Evolutionary conservation across 768 basidiomycete genomes (phyloP).

Genomic region (Suillus plorans): DNA sequence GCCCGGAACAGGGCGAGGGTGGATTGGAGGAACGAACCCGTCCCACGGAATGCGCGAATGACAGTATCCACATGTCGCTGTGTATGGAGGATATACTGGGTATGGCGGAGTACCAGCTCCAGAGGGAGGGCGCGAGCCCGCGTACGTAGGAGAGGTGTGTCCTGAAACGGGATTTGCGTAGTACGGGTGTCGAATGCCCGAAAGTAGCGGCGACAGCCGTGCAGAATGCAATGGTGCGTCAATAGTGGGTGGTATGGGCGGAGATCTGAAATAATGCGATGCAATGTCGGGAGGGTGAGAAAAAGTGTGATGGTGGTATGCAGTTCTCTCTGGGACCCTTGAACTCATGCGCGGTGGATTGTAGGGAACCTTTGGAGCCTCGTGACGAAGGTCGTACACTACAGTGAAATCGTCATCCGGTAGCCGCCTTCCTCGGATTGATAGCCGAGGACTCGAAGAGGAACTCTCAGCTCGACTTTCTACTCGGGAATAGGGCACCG

Average conservation of each 20-base stretch:
- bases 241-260: conserved; percentile 6
- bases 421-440: conserved; percentile 40
- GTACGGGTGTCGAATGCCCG: conserved; percentile 23
- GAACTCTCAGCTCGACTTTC: conserved; percentile 47
- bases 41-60: conserved; percentile 43
- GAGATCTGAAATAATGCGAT: neutral
- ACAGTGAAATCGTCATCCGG: conserved; percentile 37
- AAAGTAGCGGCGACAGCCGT: conserved; percentile 18
- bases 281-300: conserved; percentile 4
- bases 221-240: conserved; percentile 19
- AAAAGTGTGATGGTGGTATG: conserved; percentile 1
- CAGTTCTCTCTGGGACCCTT: neutral
- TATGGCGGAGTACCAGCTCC: conserved; percentile 36
- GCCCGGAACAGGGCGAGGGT: neutral
- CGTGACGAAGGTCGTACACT: conserved; percentile 17
- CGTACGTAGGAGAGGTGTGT: conserved; percentile 25
- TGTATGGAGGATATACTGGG: conserved; percentile 34
- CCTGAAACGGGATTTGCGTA: conserved; percentile 21
- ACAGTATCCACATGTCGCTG: conserved; percentile 28
- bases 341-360: conserved; percentile 4
- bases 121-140: conserved; percentile 18
- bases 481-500: conserved; percentile 42
- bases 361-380: neutral
- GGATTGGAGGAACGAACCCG: conserved; percentile 7
- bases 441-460: conserved; percentile 48